phyloP scores from a whole-genome alignment of 75 land plant species.

The Sequoia sempervirens region DNA sequence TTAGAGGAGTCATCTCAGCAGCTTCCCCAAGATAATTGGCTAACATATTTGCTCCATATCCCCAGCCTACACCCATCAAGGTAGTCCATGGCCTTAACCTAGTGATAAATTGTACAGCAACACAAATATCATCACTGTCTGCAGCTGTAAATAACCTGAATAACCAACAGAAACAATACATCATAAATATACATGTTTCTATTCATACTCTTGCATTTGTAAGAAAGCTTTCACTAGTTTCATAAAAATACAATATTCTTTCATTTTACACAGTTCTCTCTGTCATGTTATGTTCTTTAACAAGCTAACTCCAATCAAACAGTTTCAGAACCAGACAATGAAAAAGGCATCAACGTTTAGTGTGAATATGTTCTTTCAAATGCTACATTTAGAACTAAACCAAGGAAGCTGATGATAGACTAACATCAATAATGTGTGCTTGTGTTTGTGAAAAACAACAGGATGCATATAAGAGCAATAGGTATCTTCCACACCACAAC shows the following conservation, averaged over 20 bases:
- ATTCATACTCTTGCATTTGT: neutral
- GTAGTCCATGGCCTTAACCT: conserved; percentile 77
- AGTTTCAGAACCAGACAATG: neutral
- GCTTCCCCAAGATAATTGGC: conserved; percentile 91
- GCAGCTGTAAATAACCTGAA: conserved; percentile 97
- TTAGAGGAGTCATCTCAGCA: conserved; percentile 64
- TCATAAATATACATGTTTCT: neutral
- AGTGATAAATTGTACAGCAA: conserved; percentile 60
- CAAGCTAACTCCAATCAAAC: neutral
- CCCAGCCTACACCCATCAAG: conserved; percentile 87
- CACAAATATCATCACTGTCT: conserved; percentile 92
- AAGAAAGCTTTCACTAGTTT: neutral
- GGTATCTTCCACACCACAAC: neutral
- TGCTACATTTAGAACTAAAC: neutral
- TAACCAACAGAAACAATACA: conserved; percentile 6
- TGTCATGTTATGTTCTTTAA: too few species aligned
- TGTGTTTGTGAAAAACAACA: neutral
- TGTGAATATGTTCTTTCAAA: neutral
- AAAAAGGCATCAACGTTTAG: neutral
- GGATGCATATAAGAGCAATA: neutral
- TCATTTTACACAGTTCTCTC: neutral
- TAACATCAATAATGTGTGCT: neutral
- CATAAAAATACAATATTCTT: neutral
- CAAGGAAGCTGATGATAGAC: neutral
- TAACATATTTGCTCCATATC: conserved; percentile 96